Evolutionary conservation across 345 rosid species (phyloP).

Genomic region (Cardamine occulta): DNA sequence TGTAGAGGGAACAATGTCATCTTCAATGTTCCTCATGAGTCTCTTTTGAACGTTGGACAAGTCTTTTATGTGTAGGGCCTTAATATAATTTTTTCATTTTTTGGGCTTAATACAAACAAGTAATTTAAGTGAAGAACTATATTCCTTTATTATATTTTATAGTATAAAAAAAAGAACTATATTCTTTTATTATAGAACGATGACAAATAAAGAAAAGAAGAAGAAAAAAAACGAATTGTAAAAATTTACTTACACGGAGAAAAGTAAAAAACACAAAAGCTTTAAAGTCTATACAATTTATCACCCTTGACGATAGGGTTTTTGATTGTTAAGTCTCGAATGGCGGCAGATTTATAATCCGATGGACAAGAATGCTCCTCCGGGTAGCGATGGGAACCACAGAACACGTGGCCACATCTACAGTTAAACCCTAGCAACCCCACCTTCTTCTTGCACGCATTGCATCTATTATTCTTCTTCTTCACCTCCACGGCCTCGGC

Average conservation of each 20-base stretch:
- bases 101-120: no score
- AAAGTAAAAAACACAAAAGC: not conserved
- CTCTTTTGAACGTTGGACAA: slow-evolving; percentile 73
- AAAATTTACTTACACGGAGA: not conserved
- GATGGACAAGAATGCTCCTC: slow-evolving; percentile 46
- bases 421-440: slow-evolving; percentile 51
- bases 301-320: slow-evolving; percentile 37
- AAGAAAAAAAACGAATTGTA: not conserved
- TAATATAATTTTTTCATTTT: no score
- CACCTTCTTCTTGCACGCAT: slow-evolving; percentile 48
- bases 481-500: not conserved
- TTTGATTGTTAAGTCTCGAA: slow-evolving; percentile 25
- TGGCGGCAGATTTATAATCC: slow-evolving; percentile 43
- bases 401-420: slow-evolving; percentile 47
- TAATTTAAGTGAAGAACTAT: no score
- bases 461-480: slow-evolving; percentile 32
- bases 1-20: slow-evolving; percentile 73
- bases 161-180: no score
- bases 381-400: slow-evolving; percentile 45
- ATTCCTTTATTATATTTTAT: no score
- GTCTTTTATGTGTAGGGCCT: slow-evolving; percentile 55
- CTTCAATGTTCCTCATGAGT: slow-evolving; percentile 74
- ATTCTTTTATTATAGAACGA: not conserved
- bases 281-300: slow-evolving; percentile 29
- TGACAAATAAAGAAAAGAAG: not conserved